Conservation (phyloP, 805 yeast species). For the Nakazawaea molendinolei region DNA sequence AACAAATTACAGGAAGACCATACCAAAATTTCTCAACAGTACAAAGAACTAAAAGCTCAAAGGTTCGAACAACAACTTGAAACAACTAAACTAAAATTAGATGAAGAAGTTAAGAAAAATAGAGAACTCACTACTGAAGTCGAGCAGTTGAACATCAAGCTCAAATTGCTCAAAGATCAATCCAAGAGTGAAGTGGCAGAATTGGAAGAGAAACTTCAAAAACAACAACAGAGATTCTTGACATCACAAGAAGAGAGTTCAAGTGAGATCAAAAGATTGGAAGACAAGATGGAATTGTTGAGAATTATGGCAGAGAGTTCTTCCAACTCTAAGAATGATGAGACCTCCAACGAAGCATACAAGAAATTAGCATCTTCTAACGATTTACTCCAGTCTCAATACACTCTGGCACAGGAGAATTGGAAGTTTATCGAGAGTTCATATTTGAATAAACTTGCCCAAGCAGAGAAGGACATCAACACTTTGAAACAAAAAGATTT, state of each 20-base stretch:
- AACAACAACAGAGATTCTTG: conserved; percentile 20
- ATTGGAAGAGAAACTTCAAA: conserved; percentile 23
- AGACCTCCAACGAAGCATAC: conserved; percentile 26
- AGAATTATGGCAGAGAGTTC: conserved; percentile 53
- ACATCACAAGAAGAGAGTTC: conserved; percentile 25
- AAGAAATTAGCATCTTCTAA: conserved; percentile 40
- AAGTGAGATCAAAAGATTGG: conserved; percentile 51
- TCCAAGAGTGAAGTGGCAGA: conserved; percentile 18
- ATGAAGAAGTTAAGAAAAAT: conserved; percentile 27
- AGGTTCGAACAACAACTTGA: conserved; percentile 26
- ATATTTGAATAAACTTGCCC: conserved; percentile 40
- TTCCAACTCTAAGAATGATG: conserved; percentile 13
- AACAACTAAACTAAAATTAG: conserved; percentile 25
- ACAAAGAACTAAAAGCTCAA: conserved; percentile 26
- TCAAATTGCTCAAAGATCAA: conserved; percentile 19
- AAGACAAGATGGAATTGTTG: conserved; percentile 61
- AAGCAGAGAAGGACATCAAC: conserved; percentile 38
- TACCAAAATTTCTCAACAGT: conserved; percentile 20
- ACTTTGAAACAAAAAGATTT: conserved; percentile 26
- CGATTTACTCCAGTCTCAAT: conserved; percentile 59
- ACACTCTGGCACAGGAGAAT: conserved; percentile 68
- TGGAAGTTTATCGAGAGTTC: conserved; percentile 78
- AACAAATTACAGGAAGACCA: conserved; percentile 19
- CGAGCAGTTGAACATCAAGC: conserved; percentile 17
- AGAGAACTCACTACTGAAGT: conserved; percentile 17